Evolutionary conservation across 1,284 basidiomycete species (phyloP).

Genomic region (Irpex lacteus): DNA sequence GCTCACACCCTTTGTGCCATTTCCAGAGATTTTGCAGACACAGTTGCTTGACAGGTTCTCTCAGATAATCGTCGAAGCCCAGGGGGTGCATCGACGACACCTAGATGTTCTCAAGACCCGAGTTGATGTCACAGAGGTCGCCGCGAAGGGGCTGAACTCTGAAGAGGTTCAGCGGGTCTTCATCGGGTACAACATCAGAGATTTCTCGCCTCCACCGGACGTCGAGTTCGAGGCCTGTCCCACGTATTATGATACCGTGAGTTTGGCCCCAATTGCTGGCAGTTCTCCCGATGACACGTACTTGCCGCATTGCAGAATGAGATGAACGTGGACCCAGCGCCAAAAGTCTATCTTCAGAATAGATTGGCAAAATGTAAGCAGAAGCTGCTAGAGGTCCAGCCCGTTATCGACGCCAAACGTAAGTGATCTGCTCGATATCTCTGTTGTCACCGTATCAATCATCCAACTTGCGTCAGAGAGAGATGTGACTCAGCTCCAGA

Average conservation of each 20-base stretch:
- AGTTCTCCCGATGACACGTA: background rate
- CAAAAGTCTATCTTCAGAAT: constrained; percentile 78
- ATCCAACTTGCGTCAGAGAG: constrained; percentile 35
- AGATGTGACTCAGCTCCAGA: constrained; percentile 54
- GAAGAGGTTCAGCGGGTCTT: constrained; percentile 66
- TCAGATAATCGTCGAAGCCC: constrained; percentile 52
- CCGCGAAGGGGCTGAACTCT: constrained; percentile 51
- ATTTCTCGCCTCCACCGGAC: constrained; percentile 61
- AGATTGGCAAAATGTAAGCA: constrained; percentile 57
- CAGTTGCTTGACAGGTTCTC: constrained; percentile 55
- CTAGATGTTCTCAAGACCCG: constrained; percentile 55
- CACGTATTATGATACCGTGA: constrained; percentile 70
- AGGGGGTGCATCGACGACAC: constrained; percentile 53
- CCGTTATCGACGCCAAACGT: constrained; percentile 63
- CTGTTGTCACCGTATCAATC: background rate
- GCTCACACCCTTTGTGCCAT: background rate
- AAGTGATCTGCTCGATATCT: constrained; percentile 21
- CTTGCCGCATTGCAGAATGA: constrained; percentile 40
- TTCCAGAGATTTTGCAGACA: constrained; percentile 61
- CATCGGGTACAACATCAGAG: constrained; percentile 65
- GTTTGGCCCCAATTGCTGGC: constrained; percentile 17
- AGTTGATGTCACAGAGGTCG: constrained; percentile 41
- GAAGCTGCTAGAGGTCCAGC: constrained; percentile 58
- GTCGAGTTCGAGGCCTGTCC: constrained; percentile 76
- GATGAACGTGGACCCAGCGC: constrained; percentile 60